Conservation (phyloP, 176 grass and related monocot genomes). For the Carex cristatella region DNA sequence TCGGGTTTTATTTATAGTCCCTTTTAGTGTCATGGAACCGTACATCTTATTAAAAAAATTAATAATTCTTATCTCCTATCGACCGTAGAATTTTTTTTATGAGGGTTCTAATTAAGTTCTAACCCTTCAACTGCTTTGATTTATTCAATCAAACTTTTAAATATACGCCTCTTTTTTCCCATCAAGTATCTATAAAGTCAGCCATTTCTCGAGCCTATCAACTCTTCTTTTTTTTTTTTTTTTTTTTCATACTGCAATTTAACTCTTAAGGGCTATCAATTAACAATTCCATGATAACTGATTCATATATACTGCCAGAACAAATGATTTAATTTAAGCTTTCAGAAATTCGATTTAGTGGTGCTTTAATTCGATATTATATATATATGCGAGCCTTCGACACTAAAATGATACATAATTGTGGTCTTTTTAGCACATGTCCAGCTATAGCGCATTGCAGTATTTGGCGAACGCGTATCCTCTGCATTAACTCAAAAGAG, state of each 20-base stretch:
- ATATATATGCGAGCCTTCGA: no score
- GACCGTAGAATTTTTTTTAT: neutral
- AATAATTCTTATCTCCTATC: neutral
- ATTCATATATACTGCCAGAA: neutral
- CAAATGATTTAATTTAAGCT: neutral
- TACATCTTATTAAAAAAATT: neutral
- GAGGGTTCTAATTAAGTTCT: neutral
- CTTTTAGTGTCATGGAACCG: no score
- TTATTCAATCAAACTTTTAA: neutral
- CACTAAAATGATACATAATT: no score
- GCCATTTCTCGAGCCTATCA: neutral
- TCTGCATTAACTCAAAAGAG: no score
- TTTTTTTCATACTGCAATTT: neutral
- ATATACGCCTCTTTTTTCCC: neutral
- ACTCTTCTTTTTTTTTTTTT: neutral
- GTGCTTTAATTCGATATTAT: no score
- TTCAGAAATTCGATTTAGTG: no score
- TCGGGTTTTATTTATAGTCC: no score
- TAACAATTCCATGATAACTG: neutral
- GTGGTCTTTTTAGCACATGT: no score
- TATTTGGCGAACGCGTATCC: no score
- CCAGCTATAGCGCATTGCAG: no score
- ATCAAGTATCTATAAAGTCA: neutral
- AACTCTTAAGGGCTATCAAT: neutral
- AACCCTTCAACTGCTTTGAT: neutral